Evolutionary conservation across 345 rosid genomes (phyloP).

Genomic region (Murraya paniculata): DNA sequence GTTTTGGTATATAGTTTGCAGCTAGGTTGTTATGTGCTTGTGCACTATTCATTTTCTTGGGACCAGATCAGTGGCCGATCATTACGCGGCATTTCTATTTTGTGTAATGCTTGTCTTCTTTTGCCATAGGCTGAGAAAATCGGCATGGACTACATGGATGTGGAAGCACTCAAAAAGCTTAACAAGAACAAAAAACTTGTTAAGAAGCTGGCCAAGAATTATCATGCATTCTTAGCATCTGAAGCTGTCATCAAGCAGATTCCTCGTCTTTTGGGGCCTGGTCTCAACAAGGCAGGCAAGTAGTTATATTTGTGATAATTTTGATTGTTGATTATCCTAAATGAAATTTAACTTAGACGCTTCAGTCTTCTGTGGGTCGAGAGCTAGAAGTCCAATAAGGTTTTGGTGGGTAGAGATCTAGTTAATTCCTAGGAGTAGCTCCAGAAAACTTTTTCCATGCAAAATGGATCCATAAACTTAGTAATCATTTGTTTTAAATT

Average conservation of each 20-base stretch:
- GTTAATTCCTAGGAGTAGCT: not conserved
- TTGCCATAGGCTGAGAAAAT: conserved; percentile 59
- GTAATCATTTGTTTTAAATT: too few relatives aligned
- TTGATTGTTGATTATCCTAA: not conserved
- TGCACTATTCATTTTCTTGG: not conserved
- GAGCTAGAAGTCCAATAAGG: not conserved
- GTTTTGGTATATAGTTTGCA: not conserved
- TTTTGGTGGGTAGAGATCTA: not conserved
- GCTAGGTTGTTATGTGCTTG: not conserved
- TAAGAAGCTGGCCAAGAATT: conserved; percentile 75
- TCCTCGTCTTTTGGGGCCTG: conserved; percentile 79
- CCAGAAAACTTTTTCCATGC: not conserved
- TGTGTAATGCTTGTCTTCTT: not conserved
- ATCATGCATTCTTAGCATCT: conserved; percentile 72
- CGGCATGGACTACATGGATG: conserved; percentile 65
- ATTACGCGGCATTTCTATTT: not conserved
- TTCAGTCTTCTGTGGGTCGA: not conserved
- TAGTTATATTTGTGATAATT: not conserved
- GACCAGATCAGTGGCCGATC: not conserved
- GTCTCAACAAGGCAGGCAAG: conserved; percentile 90
- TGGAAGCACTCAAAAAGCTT: conserved; percentile 67
- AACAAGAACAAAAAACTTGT: conserved; percentile 83
- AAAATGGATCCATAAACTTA: too few relatives aligned
- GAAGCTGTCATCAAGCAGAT: conserved; percentile 83
- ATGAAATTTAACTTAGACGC: not conserved